A percentile compares a stretch with the other conserved stretches of the same genome.
These are phyloP conservation scores for Didymella lethalis DNA, from an alignment of 2,329 filamentous ascomycete genomes.

Conservation along the genomic window DNA sequence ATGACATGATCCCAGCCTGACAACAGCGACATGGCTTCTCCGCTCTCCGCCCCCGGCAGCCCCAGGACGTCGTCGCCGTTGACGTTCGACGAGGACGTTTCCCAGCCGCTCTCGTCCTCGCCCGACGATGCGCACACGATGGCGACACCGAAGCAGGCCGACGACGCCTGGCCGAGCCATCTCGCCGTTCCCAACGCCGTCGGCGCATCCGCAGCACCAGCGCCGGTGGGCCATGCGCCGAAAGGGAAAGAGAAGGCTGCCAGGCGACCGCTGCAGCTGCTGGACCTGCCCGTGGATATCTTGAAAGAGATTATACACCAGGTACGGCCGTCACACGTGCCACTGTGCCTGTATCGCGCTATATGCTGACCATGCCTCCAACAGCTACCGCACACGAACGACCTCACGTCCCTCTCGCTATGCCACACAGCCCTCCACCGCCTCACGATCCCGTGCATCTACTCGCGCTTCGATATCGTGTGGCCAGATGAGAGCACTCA, in stretches of 20 bases:
- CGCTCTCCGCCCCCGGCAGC: background rate
- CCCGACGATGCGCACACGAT: slow-evolving; percentile 33
- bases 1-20: slow-evolving; percentile 33
- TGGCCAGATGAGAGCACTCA: slow-evolving; percentile 78
- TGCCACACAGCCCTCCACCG: slow-evolving; percentile 80
- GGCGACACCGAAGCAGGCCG: slow-evolving; percentile 21
- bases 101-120: slow-evolving; percentile 14
- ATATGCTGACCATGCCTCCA: slow-evolving; percentile 26
- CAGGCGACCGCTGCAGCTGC: slow-evolving; percentile 67
- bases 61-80: slow-evolving; percentile 31
- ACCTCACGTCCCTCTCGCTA: slow-evolving; percentile 78
- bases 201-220: slow-evolving; percentile 31
- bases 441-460: slow-evolving; percentile 79
- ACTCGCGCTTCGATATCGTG: slow-evolving; percentile 85
- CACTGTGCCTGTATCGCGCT: background rate
- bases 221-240: slow-evolving; percentile 43
- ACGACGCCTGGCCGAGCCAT: background rate
- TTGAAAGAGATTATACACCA: slow-evolving; percentile 81
- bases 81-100: slow-evolving; percentile 36
- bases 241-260: slow-evolving; percentile 59
- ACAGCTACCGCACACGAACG: slow-evolving; percentile 81
- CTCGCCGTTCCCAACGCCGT: slow-evolving; percentile 6
- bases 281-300: slow-evolving; percentile 81
- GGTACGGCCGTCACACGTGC: slow-evolving; percentile 55
- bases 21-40: slow-evolving; percentile 28